phyloP scores from a whole-genome alignment of 495 filamentous ascomycete genomes.

The Achaetomiella virescens region DNA sequence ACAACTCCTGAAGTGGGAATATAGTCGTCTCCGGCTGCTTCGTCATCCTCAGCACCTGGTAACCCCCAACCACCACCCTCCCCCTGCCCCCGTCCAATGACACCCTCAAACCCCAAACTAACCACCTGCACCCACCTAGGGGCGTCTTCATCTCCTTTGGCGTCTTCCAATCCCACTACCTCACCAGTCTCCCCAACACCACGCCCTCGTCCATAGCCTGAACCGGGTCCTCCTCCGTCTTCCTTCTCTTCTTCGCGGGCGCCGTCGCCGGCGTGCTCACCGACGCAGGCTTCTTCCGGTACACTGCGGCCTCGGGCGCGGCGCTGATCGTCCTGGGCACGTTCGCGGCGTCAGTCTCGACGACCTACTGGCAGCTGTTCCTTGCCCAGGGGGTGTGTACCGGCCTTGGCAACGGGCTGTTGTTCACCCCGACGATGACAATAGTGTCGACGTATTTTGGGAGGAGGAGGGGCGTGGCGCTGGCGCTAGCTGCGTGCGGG shows the following conservation, averaged over 20 bases:
- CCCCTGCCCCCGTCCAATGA: too few relatives aligned
- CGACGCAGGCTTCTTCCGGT: too few relatives aligned
- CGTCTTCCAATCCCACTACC: constrained; percentile 29
- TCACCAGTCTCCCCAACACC: constrained; percentile 14
- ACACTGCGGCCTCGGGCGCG: too few relatives aligned
- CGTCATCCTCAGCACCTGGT: background rate
- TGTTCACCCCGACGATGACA: constrained; percentile 58
- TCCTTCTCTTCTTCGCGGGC: too few relatives aligned
- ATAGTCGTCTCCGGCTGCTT: background rate
- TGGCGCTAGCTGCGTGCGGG: constrained; percentile 61
- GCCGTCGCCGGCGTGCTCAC: too few relatives aligned
- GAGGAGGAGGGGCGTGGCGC: constrained; percentile 57
- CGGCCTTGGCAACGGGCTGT: constrained; percentile 50
- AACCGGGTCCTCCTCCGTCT: constrained; percentile 27
- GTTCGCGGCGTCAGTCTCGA: constrained; percentile 60
- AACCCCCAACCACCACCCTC: background rate
- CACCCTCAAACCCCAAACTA: background rate
- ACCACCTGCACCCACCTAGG: constrained; percentile 6
- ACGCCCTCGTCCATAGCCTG: constrained; percentile 27
- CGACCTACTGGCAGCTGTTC: constrained; percentile 57
- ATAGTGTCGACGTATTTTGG: constrained; percentile 63
- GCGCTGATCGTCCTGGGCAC: constrained; percentile 63
- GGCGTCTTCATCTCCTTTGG: constrained; percentile 31
- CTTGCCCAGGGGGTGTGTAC: constrained; percentile 53
- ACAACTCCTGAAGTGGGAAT: too few relatives aligned